Evolutionary conservation across 1,284 basidiomycete genomes (phyloP).

Genomic region (Ustilago trichophora): DNA sequence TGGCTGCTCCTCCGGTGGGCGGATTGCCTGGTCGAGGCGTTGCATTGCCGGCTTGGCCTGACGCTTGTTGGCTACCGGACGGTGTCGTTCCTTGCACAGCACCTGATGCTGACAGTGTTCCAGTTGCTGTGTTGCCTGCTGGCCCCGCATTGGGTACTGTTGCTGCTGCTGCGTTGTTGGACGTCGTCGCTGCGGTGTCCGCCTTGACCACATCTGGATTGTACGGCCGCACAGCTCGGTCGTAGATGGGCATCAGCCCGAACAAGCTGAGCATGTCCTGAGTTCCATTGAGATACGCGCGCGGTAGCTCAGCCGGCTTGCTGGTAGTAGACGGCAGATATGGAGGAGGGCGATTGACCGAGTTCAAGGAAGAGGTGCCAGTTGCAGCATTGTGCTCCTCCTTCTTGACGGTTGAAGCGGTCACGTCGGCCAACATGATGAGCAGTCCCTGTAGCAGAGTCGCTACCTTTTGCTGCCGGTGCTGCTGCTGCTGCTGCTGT

Average conservation of each 20-base stretch:
- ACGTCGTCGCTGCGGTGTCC: constrained; percentile 4
- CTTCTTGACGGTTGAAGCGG: constrained; percentile 6
- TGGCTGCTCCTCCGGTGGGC: constrained; percentile 4
- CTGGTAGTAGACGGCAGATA: constrained; percentile 35
- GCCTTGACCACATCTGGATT: constrained; percentile 34
- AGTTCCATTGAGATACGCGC: constrained; percentile 50
- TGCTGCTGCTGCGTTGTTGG: background rate
- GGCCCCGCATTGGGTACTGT: background rate
- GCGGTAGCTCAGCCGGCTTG: constrained; percentile 26
- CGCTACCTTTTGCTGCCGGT: too few species aligned
- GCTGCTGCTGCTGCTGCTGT: background rate
- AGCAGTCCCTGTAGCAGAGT: too few species aligned
- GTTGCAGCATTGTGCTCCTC: constrained; percentile 14
- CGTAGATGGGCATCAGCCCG: constrained; percentile 55
- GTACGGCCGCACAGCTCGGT: constrained; percentile 52
- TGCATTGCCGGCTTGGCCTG: background rate
- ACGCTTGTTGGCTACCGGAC: constrained; percentile 1
- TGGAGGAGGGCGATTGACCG: constrained; percentile 9
- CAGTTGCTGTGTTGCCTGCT: background rate
- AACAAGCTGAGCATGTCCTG: constrained; percentile 55
- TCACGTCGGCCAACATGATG: constrained; percentile 16
- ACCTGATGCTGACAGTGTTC: background rate
- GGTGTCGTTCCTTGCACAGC: constrained; percentile 4
- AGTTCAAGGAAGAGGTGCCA: constrained; percentile 9
- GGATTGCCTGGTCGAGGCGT: constrained; percentile 16